These are phyloP conservation scores for Solanum appendiculatum DNA, from an alignment of 257 asterid species.

Conservation along the genomic window DNA sequence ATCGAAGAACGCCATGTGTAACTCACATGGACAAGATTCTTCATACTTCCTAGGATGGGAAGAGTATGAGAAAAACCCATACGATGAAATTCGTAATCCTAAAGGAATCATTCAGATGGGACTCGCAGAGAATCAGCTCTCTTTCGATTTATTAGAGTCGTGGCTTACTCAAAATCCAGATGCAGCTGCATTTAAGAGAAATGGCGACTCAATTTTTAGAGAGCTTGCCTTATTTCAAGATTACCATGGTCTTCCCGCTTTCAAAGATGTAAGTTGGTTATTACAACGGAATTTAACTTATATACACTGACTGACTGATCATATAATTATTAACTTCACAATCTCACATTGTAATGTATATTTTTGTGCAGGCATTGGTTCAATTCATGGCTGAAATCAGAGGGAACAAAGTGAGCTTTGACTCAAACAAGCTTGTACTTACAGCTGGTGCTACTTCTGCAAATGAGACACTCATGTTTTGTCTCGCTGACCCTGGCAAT, in stretches of 20 bases:
- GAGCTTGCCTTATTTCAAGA: conserved; percentile 33
- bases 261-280: neutral
- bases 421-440: conserved; percentile 9
- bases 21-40: conserved; percentile 36
- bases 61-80: conserved; percentile 36
- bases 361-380: conserved; percentile 3
- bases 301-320: neutral
- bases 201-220: conserved; percentile 24
- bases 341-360: neutral
- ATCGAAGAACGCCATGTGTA: conserved; percentile 22
- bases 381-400: conserved; percentile 7
- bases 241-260: conserved; percentile 31
- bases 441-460: conserved; percentile 16
- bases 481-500: conserved; percentile 5
- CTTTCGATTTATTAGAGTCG: conserved; percentile 25
- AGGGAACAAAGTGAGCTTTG: conserved; percentile 10
- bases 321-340: neutral
- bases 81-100: conserved; percentile 18
- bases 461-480: conserved; percentile 13
- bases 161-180: conserved; percentile 29
- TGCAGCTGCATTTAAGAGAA: conserved; percentile 12
- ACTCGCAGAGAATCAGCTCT: conserved; percentile 44
- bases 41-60: conserved; percentile 37
- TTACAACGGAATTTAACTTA: neutral
- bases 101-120: conserved; percentile 40